Base-by-base conservation (phyloP, 2,329 filamentous ascomycete species). In the Arthroderma sp. region DNA sequence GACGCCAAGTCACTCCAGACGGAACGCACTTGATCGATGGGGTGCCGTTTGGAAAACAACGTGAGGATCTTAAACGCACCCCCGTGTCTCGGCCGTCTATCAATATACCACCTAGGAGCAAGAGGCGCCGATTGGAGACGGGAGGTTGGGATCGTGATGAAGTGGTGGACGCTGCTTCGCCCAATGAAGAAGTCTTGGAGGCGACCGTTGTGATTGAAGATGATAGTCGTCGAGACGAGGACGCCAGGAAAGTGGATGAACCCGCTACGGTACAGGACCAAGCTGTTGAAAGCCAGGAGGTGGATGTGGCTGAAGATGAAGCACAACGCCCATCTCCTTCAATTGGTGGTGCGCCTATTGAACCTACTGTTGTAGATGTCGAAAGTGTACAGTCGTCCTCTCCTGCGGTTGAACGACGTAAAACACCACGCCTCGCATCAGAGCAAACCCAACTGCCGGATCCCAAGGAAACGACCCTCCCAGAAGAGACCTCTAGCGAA, bases 11-110 rank as follows among this genome's bases (percentile, higher is more conserved):
- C 56, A 83, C 86, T 0, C 66, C 74, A 1, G 86, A 88, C 68
- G 91, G 91, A 2, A 85, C 79, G 63, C 90, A 91, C 67, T 77
- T 96, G 4, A 79, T 93, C 9, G 91, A 97, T 68, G 91, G 91
- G 2, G 77, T 95, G 19, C 81, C 89, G 0, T 95, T 91, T 68
- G 91, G 91, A 2, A 81, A 85, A 59, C 84, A 86, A 0, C 17
- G 31, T 21, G 21, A n/a, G 19, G 83, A 83, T 66, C 73, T 91
- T 7, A 81, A 80, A 60, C 67, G 73, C 64, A 66, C 73, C 1
- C 76, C 79, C 0, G 76, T 77, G 6, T 77, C 78, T 58, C 80
- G 89, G 51, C 89, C 89, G 0, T 68, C 79, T 0, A 74, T 94
- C 39, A 74, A 78, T 11, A 87, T 94, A 15, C 87, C 87, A 0